Base-by-base conservation (phyloP, 768 basidiomycete genomes). In the Agrocybe praecox region DNA sequence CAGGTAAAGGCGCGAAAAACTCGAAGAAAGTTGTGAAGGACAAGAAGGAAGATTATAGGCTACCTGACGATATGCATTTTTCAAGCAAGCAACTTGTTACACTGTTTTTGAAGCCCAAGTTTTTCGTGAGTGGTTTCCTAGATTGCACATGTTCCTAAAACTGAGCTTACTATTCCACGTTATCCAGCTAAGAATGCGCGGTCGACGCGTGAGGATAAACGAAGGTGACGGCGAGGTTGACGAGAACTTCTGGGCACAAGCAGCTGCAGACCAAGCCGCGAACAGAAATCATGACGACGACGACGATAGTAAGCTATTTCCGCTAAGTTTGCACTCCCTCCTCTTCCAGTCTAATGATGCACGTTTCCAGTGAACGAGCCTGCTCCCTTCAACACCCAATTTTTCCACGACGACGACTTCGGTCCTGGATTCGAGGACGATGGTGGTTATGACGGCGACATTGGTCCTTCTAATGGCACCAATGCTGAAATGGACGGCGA, bases 31-130 rank as follows among this genome's bases (percentile, higher is more conserved):
- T 74, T 71, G 85, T 78, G 69, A 82, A 82, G 56, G 87, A 87
- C 66, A 91, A 87, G 68, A 81, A 84, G 22, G 85, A 88, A 57
- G 85, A 89, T 49, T 88, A 92, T 62, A 81, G 85, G 8, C 76
- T 98, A 44, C 97, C 97, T 1, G 95, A 98, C 64, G 97, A 99
- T 69, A 96, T 96, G 90, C 96, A 98, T 71, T 99, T 99, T 71
- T 90, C 90, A 24, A 93, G 89, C 67, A 79, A 87, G 61, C 92
- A 97, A 64, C 80, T 99, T 12, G 84, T 99, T 18, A 89, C 94
- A 7, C 72, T 99, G 49, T 99, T 98, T 80, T 72, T 97, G 67
- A 99, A 99, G 73, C 96, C 96, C 33, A 94, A 94, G 69, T 98
- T 96, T 68, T 87, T 88, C 53, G 94, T 98, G 69, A 47, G 90